Evolutionary conservation across 2,329 filamentous ascomycete species (phyloP), one percentile per base, ranked within the genome.

Genomic region (Cryphonectria parasitica): DNA sequence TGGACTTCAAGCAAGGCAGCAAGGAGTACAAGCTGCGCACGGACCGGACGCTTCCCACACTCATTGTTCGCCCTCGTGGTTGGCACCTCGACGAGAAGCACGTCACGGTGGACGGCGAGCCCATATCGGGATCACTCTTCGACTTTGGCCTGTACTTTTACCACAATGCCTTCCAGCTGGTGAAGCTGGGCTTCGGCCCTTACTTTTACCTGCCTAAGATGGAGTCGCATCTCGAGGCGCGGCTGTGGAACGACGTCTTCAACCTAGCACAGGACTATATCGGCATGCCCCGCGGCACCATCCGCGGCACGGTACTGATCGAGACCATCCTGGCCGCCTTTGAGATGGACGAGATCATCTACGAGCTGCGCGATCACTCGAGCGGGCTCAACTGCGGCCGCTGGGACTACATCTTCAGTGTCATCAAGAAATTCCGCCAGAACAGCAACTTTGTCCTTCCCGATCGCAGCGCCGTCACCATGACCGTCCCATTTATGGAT

Each of bases 311-410:
- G 3, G 95, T 98, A 54, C 86, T 99, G 77, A 98, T 99, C 78
- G 96, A 99, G 88, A 98, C 96, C 69, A 98, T 99, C 81, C 88
- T 95, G 60, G 96, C 96, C 58, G 96, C 95, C 22, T 99, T 99
- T 78, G 96, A 99, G 87, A 99, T 99, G 96, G 96, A 99, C 78
- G 96, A 99, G 90, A 98, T 99, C 83, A 98, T 99, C 84, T 99
- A 98, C 83, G 96, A 98, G 86, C 91, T 99, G 75, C 92, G 96
- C 72, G 95, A 98, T 80, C 96, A 99, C 87, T 95, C 91, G 81
- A 92, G 95, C 8, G 96, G 96, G 64, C 89, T 99, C 78, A 99
- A 99, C 90, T 98, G 96, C 83, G 96, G 96, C 74, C 92, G 96
- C 76, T 99, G 96, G 96, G 96, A 99, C 81, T 99, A 99, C 87